Evolutionary conservation across 2,329 filamentous ascomycete species (phyloP), one percentile per base, ranked within the genome.

Genomic region (Aspergillus chevalieri): DNA sequence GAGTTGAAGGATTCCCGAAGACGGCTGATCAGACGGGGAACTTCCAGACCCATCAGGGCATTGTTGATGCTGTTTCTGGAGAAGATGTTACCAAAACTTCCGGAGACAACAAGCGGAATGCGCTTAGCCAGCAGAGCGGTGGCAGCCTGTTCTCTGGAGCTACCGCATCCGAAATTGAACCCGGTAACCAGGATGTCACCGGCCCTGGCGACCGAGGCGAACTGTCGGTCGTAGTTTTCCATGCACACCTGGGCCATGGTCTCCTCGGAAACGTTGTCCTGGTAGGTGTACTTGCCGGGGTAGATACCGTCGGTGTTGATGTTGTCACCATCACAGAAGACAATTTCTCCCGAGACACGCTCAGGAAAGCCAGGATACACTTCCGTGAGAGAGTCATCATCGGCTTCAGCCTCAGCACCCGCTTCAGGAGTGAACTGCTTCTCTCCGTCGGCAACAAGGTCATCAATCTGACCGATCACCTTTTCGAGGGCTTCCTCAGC

Each of bases 231-330:
- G 72, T 95, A 97, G 77, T 97, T 97, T 66, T 86, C 80, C 90
- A 97, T 96, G 69, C 87, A 91, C 0, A 91, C 90, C 57, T 87
- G 76, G 0, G 89, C 89, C 92, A 97, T 96, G 49, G 82, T 82
- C 53, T 89, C 85, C 0, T 72, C 75, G 0, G 86, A 73, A 1
- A 97, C 78, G 60, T 87, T 80, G 64, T 97, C 91, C 65, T 94
- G 89, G 70, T 97, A 97, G 0, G 91, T 96, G 68, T 89, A 90
- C 65, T 91, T 90, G 4, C 88, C 89, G 0, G 90, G 87, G 68
- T 97, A 97, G 66, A 97, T 95, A 47, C 81, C 85, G 63, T 97
- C 92, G 0, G 92, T 97, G 71, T 93, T 88, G 66, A 96, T 82
- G 71, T 95, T 94, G 66, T 90, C 86, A 1, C 81, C 82, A 61